Evolutionary conservation across 208 protist genomes (phyloP).

Genomic region (Phytomonas sp.): DNA sequence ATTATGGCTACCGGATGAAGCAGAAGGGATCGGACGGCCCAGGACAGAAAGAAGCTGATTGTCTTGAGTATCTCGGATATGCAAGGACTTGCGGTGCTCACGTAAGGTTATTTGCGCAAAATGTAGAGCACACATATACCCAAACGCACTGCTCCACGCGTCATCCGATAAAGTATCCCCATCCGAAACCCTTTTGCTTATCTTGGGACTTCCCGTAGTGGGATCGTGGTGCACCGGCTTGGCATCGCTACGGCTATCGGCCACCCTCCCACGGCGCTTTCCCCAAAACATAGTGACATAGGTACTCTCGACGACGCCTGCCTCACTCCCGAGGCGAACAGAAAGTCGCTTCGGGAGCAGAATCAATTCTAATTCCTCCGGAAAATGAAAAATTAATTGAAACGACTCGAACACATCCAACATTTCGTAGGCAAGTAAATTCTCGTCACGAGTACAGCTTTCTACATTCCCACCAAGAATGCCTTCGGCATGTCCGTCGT

Average conservation of each 20-base stretch:
- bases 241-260: neutral
- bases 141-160: conserved; percentile 77
- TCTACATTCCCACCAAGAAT: neutral
- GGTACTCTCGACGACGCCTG: conserved; percentile 19
- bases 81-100: conserved; percentile 53
- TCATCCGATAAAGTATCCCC: conserved; percentile 20
- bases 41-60: conserved; percentile 26
- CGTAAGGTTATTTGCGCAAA: conserved; percentile 60
- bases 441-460: neutral
- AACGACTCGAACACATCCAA: conserved; percentile 73
- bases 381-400: conserved; percentile 50
- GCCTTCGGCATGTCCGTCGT: neutral
- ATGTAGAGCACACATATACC: conserved; percentile 72
- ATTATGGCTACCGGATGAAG: conserved; percentile 17
- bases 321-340: conserved; percentile 24
- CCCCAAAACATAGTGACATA: conserved; percentile 71
- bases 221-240: neutral
- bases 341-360: conserved; percentile 46
- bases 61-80: conserved; percentile 38
- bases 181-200: neutral
- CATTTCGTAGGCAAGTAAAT: conserved; percentile 16
- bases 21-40: conserved; percentile 12
- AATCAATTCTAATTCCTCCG: conserved; percentile 40
- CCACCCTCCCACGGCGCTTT: conserved; percentile 19
- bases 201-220: neutral